phyloP scores from a whole-genome alignment of 2,329 filamentous ascomycete species.

The Zymoseptoria passerinii region DNA sequence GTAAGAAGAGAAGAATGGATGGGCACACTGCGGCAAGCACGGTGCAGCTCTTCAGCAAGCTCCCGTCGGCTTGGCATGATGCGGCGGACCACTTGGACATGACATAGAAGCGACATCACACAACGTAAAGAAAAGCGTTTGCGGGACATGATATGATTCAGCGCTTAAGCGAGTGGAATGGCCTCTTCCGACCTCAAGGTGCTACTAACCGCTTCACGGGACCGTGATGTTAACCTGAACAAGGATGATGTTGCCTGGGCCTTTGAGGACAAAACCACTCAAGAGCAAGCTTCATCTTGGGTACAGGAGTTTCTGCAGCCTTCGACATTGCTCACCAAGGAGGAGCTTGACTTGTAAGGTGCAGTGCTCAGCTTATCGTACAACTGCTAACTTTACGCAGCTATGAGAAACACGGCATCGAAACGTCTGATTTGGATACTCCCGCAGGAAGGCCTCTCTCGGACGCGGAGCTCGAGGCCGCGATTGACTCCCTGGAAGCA shows the following conservation, averaged over 20 bases:
- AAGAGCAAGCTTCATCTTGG: constrained; percentile 36
- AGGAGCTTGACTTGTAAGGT: constrained; percentile 42
- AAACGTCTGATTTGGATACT: neutral
- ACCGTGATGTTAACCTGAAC: constrained; percentile 37
- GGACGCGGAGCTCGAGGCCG: constrained; percentile 52
- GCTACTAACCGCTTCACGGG: constrained; percentile 37
- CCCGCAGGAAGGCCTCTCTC: constrained; percentile 39
- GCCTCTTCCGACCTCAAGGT: constrained; percentile 28
- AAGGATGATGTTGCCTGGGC: constrained; percentile 41
- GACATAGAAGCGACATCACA: neutral
- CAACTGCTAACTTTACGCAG: neutral
- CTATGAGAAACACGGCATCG: constrained; percentile 26
- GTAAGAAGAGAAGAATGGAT: neutral
- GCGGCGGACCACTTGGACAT: no score
- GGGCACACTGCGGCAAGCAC: no score
- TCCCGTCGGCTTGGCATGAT: no score
- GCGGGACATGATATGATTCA: neutral
- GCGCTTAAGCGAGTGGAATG: constrained; percentile 1
- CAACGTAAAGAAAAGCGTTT: neutral
- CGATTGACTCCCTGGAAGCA: constrained; percentile 54
- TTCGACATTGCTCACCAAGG: constrained; percentile 40
- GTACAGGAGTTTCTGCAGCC: constrained; percentile 41
- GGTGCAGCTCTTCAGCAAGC: no score
- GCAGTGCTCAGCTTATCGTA: constrained; percentile 1
- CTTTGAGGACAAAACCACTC: constrained; percentile 38